phyloP scores from a whole-genome alignment of 495 filamentous ascomycete genomes.

The Cladorrhinum samala region DNA sequence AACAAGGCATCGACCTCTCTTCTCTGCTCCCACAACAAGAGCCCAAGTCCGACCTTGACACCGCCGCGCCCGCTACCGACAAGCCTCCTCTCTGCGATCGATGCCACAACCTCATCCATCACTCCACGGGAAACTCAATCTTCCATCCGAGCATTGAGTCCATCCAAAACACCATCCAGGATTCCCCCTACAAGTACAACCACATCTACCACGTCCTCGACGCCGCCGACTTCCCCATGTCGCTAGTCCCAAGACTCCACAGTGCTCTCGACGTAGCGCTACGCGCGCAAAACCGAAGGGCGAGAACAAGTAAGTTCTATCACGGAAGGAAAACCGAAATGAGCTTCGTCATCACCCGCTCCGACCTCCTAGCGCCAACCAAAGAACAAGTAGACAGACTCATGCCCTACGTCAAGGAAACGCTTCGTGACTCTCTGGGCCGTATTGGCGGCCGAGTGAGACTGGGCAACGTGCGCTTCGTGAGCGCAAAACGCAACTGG shows the following conservation, averaged over 20 bases:
- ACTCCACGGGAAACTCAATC: conserved; percentile 62
- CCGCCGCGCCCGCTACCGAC: background rate
- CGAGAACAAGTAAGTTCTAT: conserved; percentile 55
- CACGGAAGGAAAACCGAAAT: conserved; percentile 60
- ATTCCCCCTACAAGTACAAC: conserved; percentile 80
- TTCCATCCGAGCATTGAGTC: conserved; percentile 71
- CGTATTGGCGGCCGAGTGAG: conserved; percentile 54
- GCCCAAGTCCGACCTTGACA: conserved; percentile 4
- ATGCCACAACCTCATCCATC: conserved; percentile 75
- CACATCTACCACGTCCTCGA: conserved; percentile 98
- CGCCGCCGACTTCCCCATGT: conserved; percentile 94
- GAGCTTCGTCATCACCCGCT: conserved; percentile 83
- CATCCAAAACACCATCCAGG: conserved; percentile 71
- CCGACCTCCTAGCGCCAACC: conserved; percentile 74
- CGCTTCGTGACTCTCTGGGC: conserved; percentile 67
- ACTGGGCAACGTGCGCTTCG: conserved; percentile 75
- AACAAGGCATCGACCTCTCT: conserved; percentile 36
- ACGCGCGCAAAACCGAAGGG: conserved; percentile 69
- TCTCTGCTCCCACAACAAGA: conserved; percentile 21
- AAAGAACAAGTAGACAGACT: conserved; percentile 74
- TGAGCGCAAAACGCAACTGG: conserved; percentile 78
- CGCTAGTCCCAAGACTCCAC: conserved; percentile 59
- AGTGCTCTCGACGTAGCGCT: conserved; percentile 53
- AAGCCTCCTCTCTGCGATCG: conserved; percentile 65
- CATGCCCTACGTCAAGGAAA: conserved; percentile 71